Conservation (phyloP, 805 yeast genomes). For the Suhomyces canberraensis region DNA sequence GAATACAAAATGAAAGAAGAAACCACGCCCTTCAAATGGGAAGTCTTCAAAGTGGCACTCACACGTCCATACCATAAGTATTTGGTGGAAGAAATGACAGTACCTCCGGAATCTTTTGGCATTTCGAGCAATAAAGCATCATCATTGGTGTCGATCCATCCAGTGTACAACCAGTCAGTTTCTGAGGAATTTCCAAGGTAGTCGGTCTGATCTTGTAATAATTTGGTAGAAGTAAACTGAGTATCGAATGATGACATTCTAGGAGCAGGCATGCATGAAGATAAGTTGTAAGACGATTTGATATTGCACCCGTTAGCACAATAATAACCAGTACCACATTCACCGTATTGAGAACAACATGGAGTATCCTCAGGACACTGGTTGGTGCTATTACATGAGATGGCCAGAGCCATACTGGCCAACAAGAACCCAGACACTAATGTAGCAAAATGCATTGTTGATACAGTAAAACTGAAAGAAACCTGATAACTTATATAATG, state of each 20-base stretch:
- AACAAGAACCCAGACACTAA: slow-evolving; percentile 1
- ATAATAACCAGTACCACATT: slow-evolving; percentile 70
- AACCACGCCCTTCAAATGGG: slow-evolving; percentile 77
- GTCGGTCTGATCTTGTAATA: slow-evolving; percentile 23
- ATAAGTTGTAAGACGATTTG: slow-evolving; percentile 55
- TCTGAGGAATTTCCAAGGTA: slow-evolving; percentile 71
- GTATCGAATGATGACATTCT: slow-evolving; percentile 53
- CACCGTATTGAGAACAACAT: slow-evolving; percentile 81
- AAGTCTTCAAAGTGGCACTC: slow-evolving; percentile 64
- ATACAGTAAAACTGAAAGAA: too few relatives aligned
- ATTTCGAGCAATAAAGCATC: slow-evolving; percentile 63
- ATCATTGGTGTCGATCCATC: slow-evolving; percentile 47
- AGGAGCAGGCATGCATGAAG: slow-evolving; percentile 87
- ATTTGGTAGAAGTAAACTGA: slow-evolving; percentile 33
- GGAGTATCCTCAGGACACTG: slow-evolving; percentile 78
- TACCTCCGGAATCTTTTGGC: slow-evolving; percentile 73
- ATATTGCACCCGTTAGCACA: slow-evolving; percentile 92
- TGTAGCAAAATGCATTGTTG: slow-evolving; percentile 1
- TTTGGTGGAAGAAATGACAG: slow-evolving; percentile 75
- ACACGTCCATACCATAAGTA: slow-evolving; percentile 88
- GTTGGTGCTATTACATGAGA: slow-evolving; percentile 48
- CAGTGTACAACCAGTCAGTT: slow-evolving; percentile 68
- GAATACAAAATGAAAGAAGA: slow-evolving; percentile 80
- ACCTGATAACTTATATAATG: not conserved
- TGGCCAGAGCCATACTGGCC: slow-evolving; percentile 7